Percentiles rank a stretch among this genome's conserved stretches.
phyloP scores from a whole-genome alignment of 441 rosid genomes.

The Populus tomentosa region DNA sequence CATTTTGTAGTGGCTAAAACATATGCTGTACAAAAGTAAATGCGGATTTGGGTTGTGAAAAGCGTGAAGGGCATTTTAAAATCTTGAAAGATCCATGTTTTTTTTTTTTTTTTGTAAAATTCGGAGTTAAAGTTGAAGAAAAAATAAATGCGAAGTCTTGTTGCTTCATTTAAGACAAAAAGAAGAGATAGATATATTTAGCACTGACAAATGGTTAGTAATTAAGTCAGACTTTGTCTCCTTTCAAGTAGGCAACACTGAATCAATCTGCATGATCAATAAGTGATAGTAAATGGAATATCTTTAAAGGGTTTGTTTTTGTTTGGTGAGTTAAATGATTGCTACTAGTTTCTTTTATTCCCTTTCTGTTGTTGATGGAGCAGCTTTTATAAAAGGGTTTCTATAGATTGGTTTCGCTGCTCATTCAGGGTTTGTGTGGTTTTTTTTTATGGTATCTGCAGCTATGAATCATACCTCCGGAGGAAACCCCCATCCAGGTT shows the following conservation, averaged over 20 bases:
- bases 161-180: constrained; percentile 31
- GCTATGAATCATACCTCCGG: constrained; percentile 39
- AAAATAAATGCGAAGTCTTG: constrained; percentile 8
- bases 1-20: not conserved
- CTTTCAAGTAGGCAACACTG: constrained; percentile 6
- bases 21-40: not conserved
- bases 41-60: not conserved
- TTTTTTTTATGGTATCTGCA: constrained; percentile 30
- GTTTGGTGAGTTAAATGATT: constrained; percentile 22
- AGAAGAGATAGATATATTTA: constrained; percentile 10
- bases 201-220: constrained; percentile 18
- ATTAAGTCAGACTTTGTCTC: not conserved
- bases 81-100: constrained; percentile 7
- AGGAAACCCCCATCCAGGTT: constrained; percentile 51
- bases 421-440: not conserved
- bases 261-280: constrained; percentile 2
- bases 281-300: constrained; percentile 18
- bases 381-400: constrained; percentile 6
- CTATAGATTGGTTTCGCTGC: constrained; percentile 7
- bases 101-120: not conserved
- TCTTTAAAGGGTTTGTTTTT: constrained; percentile 19
- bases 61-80: constrained; percentile 2
- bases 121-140: constrained; percentile 15
- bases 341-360: not conserved
- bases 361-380: constrained; percentile 6